A percentile compares a stretch with the other conserved stretches of the same genome.
Conservation (phyloP, 768 basidiomycete species). For the Suillus lakei region DNA sequence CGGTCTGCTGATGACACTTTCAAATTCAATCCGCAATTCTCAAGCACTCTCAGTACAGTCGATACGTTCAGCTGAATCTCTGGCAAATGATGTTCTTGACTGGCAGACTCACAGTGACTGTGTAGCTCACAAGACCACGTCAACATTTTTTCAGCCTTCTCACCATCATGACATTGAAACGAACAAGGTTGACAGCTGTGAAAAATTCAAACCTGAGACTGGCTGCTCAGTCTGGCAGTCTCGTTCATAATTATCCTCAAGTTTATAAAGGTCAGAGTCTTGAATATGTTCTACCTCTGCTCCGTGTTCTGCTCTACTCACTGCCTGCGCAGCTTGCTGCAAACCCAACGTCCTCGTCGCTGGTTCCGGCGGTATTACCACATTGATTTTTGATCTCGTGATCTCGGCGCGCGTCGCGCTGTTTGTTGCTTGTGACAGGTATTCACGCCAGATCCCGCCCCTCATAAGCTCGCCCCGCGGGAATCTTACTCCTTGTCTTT, state of each 20-base stretch:
- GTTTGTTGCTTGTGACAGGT: conserved; percentile 16
- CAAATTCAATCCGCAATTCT: neutral
- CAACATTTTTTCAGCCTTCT: neutral
- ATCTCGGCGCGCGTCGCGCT: conserved; percentile 30
- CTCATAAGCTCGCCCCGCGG: conserved; percentile 15
- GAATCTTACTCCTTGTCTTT: conserved; percentile 3
- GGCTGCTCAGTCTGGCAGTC: neutral
- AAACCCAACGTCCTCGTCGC: neutral
- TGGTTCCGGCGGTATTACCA: neutral
- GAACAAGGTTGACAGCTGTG: neutral
- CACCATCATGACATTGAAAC: neutral
- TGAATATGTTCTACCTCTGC: neutral
- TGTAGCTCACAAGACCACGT: no score
- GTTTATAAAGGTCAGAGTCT: conserved; percentile 3
- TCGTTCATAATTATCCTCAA: conserved; percentile 1
- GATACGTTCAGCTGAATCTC: neutral
- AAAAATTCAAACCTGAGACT: neutral
- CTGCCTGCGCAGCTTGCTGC: neutral
- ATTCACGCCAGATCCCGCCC: conserved; percentile 4
- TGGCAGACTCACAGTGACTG: neutral
- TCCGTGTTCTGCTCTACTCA: neutral
- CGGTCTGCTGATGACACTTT: neutral
- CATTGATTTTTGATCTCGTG: conserved; percentile 36
- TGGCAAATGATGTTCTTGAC: neutral
- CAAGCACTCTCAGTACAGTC: neutral